Conservation (phyloP, 805 yeast genomes). For the Suhomyces prunicola region DNA sequence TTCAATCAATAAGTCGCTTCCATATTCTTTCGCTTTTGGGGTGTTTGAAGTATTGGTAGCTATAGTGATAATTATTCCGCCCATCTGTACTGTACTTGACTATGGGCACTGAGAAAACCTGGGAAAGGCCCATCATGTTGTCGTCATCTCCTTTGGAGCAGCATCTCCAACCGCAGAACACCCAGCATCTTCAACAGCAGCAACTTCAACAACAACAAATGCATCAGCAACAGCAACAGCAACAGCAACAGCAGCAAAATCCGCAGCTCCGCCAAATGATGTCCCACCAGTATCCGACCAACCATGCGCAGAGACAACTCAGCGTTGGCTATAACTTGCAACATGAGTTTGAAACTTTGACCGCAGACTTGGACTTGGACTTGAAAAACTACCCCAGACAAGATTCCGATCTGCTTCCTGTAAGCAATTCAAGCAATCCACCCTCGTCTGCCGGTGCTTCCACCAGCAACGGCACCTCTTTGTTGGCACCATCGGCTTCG, state of each 20-base stretch:
- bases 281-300: neutral
- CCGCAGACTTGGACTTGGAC: slow-evolving; percentile 45
- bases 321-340: slow-evolving; percentile 46
- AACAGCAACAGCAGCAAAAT: neutral
- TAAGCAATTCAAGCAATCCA: neutral
- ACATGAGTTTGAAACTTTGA: slow-evolving; percentile 46
- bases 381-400: slow-evolving; percentile 18
- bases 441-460: slow-evolving; percentile 3
- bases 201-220: slow-evolving; percentile 1
- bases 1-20: neutral
- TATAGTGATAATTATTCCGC: neutral
- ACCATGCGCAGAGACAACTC: slow-evolving; percentile 30
- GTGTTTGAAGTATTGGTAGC: neutral
- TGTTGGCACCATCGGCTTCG: slow-evolving; percentile 16
- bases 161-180: slow-evolving; percentile 5
- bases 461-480: slow-evolving; percentile 3
- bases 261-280: neutral
- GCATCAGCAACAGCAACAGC: neutral
- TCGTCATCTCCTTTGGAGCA: slow-evolving; percentile 41
- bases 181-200: neutral
- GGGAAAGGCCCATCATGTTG: slow-evolving; percentile 37
- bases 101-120: slow-evolving; percentile 4
- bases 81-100: neutral
- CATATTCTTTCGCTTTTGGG: neutral
- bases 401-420: neutral